Percentiles rank a stretch among this genome's conserved stretches.
Evolutionary conservation across 2,329 filamentous ascomycete species (phyloP).

Genomic region (Colletotrichum sp.): DNA sequence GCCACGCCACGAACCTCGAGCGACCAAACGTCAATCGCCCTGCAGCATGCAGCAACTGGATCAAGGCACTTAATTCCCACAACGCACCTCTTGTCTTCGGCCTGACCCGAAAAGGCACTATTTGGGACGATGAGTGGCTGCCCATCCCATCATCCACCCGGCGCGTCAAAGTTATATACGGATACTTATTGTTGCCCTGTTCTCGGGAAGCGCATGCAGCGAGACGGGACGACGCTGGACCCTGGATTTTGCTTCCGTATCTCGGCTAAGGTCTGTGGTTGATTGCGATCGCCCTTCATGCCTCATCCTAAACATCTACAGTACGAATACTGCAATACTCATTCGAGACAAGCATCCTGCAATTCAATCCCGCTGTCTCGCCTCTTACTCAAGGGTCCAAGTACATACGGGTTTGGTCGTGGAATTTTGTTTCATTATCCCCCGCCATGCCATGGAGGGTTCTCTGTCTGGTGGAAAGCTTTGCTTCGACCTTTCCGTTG

Average conservation of each 20-base stretch:
- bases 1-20: neutral
- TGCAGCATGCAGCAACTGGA: neutral
- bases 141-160: neutral
- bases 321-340: neutral
- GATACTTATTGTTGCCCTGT: neutral
- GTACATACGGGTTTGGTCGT: neutral
- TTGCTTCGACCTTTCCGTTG: neutral
- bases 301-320: neutral
- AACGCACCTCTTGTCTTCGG: neutral
- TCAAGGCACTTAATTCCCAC: neutral
- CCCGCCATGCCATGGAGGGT: neutral
- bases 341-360: neutral
- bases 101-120: neutral
- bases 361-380: neutral
- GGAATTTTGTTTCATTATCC: neutral
- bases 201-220: neutral
- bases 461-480: neutral
- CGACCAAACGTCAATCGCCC: neutral
- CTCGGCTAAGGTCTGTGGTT: neutral
- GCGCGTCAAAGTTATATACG: neutral
- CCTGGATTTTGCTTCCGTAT: neutral
- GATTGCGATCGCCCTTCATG: neutral
- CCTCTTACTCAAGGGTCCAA: neutral
- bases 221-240: neutral
- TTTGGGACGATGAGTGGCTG: neutral